phyloP scores from a whole-genome alignment of 2,329 filamentous ascomycete genomes.

The Apiospora koreana region DNA sequence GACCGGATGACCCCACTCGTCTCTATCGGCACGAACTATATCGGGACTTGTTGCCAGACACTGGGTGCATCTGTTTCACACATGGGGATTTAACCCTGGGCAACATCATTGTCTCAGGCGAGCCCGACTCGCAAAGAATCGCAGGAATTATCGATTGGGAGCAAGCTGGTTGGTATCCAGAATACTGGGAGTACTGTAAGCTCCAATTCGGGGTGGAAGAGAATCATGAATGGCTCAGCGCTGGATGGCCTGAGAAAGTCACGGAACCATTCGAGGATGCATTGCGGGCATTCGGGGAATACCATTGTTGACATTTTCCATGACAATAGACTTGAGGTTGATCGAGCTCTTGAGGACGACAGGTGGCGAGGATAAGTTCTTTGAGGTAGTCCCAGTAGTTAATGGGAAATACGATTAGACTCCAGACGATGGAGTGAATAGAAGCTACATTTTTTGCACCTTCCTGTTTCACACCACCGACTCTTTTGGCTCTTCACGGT shows the following conservation, averaged over 20 bases:
- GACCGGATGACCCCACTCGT: slow-evolving; percentile 9
- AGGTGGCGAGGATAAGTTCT: too few species aligned
- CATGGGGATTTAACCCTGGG: slow-evolving; percentile 27
- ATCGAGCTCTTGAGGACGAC: too few species aligned
- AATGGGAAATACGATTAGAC: too few species aligned
- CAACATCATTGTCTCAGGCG: slow-evolving; percentile 27
- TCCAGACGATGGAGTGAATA: not conserved
- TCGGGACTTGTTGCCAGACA: slow-evolving; percentile 21
- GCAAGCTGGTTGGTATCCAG: slow-evolving; percentile 35
- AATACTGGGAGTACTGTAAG: slow-evolving; percentile 36
- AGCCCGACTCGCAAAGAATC: slow-evolving; percentile 19
- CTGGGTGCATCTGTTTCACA: slow-evolving; percentile 24
- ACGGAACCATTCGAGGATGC: slow-evolving; percentile 19
- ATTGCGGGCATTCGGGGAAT: not conserved
- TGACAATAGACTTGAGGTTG: too few species aligned
- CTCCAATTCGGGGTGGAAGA: slow-evolving; percentile 20
- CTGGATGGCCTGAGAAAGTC: slow-evolving; percentile 24
- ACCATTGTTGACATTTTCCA: too few species aligned
- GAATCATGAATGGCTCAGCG: slow-evolving; percentile 20
- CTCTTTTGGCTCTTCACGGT: not conserved
- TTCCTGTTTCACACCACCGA: not conserved
- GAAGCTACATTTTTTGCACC: not conserved
- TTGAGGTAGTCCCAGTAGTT: too few species aligned
- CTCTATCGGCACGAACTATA: not conserved
- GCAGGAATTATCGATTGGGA: slow-evolving; percentile 31